Base-by-base conservation (phyloP, 306 rosid genomes). In the Canavalia gladiata region DNA sequence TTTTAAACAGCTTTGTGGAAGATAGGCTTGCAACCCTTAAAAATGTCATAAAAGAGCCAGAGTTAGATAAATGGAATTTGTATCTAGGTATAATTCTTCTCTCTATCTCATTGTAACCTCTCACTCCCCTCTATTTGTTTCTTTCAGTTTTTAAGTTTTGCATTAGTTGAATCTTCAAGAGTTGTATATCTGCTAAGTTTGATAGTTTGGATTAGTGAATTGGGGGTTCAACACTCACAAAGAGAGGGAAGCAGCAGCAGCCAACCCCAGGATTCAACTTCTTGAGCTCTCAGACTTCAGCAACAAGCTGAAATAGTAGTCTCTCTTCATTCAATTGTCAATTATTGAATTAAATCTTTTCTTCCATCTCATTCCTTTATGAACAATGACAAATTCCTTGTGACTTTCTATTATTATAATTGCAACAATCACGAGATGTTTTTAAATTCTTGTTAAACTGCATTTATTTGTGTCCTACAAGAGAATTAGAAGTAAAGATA, bases 181-280 rank as follows among this genome's bases (percentile, higher is more conserved):
- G 42, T 45, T 50, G 39, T 56, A 18, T 62, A 47, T 54, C 51
- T 80, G 64, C 76, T 76, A 74, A 78, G 55, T 70, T 71, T 54
- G 42, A 67, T 59, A 72, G 35, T 33, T 49, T 77, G 77, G 72
- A 63, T 68, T 82, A 95, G 95, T 88, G 84, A 72, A 90, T 64
- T 91, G 97, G 97, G 98, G 98, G 9, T 95, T 92, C 87, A 95
- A 95, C 85, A 92, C 97, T 62, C 83, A 75, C 79, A 89, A 88
- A 76, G 98, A 92, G 89, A 90, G 97, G 88, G 92, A 89, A 3
- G 97, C 87, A 87, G 97, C 97, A 12, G 90, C 88, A 70, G 64
- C 89, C 42, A 86, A 86, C 89, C 86, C 90, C 31, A 84, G 97
- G 82, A 85, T 92, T 85, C 89, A 68, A 71, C 63, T 92, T 84